Conservation (phyloP, 1,284 basidiomycete species). For the Laetiporus sulphureus region DNA sequence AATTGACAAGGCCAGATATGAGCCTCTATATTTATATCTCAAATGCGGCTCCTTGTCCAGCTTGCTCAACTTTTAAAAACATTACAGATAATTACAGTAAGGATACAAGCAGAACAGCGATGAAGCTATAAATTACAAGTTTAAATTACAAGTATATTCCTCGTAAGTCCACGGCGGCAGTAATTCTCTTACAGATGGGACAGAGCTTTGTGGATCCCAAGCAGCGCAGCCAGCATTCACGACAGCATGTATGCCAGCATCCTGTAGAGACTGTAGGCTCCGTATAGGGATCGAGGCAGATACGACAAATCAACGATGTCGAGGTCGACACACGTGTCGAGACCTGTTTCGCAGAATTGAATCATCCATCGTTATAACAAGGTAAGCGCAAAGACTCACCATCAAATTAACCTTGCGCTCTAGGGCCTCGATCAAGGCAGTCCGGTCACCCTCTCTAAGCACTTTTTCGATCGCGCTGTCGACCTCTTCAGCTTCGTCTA, state of each 20-base stretch:
- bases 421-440: conserved; percentile 44
- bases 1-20: conserved; percentile 79
- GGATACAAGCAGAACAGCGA: not conserved
- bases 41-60: too few relatives aligned
- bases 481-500: conserved; percentile 39
- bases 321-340: conserved; percentile 38
- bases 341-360: conserved; percentile 30
- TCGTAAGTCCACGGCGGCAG: conserved; percentile 60
- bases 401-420: conserved; percentile 54
- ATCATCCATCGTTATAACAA: not conserved
- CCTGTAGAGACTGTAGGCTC: conserved; percentile 78
- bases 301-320: conserved; percentile 54
- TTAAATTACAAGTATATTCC: conserved; percentile 49
- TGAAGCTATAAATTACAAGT: not conserved
- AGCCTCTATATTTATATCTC: conserved; percentile 22
- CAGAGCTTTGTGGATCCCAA: conserved; percentile 75
- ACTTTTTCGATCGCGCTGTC: conserved; percentile 46
- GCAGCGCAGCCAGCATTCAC: conserved; percentile 74
- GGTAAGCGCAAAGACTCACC: conserved; percentile 32
- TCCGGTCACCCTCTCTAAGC: conserved; percentile 38
- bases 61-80: too few relatives aligned
- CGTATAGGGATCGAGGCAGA: conserved; percentile 68
- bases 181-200: conserved; percentile 80
- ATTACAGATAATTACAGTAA: not conserved
- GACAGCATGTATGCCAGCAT: conserved; percentile 80